Evolutionary conservation across 2,329 filamentous ascomycete genomes (phyloP).

Genomic region (Myriosclerotinia curreyana): DNA sequence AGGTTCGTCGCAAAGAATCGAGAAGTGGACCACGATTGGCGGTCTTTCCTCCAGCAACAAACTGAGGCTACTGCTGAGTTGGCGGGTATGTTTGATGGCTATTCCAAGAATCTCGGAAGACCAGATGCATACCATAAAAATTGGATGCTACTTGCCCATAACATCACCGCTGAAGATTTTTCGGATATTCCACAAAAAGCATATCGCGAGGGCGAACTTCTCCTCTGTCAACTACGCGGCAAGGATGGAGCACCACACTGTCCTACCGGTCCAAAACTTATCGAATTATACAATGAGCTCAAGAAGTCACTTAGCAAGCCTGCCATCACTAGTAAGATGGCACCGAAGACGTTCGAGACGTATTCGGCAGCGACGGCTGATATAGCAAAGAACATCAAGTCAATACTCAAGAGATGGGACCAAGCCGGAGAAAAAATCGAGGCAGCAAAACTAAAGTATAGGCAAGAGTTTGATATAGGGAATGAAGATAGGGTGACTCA

Average conservation of each 20-base stretch:
- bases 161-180: background rate
- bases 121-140: too few species aligned
- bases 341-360: background rate
- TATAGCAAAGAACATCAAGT: background rate
- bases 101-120: background rate
- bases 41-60: constrained; percentile 7
- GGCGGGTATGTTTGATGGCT: background rate
- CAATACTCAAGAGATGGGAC: constrained; percentile 3
- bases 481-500: background rate
- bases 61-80: background rate
- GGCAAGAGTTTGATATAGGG: background rate
- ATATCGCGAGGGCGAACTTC: background rate
- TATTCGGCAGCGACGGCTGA: background rate
- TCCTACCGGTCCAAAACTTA: background rate
- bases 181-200: background rate
- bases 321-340: background rate
- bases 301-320: background rate
- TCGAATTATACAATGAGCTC: background rate
- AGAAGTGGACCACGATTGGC: constrained; percentile 8
- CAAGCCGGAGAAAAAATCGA: background rate
- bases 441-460: background rate
- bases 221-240: background rate
- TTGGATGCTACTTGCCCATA: background rate
- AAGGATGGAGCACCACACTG: background rate
- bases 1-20: background rate